Evolutionary conservation across 2,329 filamentous ascomycete species (phyloP).

Genomic region (Monilinia fructicola): DNA sequence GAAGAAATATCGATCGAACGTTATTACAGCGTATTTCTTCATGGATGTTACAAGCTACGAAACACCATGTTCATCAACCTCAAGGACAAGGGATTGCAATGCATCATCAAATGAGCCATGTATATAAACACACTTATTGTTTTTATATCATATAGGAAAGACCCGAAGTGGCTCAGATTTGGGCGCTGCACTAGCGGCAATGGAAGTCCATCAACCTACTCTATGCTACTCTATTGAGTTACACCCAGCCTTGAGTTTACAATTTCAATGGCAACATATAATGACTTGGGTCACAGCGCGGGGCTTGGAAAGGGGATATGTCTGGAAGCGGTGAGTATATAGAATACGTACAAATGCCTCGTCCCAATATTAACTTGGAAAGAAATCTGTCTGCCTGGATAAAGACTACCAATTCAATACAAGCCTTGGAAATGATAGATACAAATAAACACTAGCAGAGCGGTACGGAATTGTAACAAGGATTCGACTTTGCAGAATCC

Average conservation of each 20-base stretch:
- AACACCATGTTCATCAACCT: neutral
- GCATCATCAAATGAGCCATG: neutral
- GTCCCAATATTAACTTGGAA: neutral
- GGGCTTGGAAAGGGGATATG: neutral
- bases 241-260: neutral
- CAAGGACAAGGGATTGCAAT: neutral
- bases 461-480: neutral
- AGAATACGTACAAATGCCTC: neutral
- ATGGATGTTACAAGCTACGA: neutral
- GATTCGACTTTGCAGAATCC: neutral
- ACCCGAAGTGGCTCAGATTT: neutral
- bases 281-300: neutral
- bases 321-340: constrained; percentile 3
- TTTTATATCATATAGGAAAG: neutral
- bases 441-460: neutral
- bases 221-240: neutral
- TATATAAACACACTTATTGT: neutral
- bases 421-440: neutral
- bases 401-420: neutral
- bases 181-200: neutral
- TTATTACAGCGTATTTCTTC: neutral
- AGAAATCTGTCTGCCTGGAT: neutral
- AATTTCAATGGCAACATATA: neutral
- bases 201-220: neutral
- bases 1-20: neutral